These are phyloP conservation scores for Vitis labrusca DNA, from an alignment of 164 flowering plant genomes.

Conservation along the genomic window DNA sequence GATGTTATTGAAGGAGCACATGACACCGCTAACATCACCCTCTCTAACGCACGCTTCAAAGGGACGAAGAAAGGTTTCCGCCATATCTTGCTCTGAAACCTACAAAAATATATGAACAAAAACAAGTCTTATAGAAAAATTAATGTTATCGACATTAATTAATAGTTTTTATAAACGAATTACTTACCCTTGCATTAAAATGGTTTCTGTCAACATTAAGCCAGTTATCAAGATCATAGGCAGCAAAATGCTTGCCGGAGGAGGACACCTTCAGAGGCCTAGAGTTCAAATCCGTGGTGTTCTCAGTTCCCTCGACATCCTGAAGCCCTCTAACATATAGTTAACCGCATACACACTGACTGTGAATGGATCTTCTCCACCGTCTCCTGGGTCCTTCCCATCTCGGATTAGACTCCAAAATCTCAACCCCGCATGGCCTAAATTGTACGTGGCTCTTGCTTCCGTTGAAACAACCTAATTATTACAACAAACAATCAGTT, in stretches of 20 bases:
- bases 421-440: conserved; percentile 15
- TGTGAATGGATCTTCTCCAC: conserved; percentile 22
- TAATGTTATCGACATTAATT: too few relatives aligned
- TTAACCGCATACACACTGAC: conserved; percentile 11
- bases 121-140: too few relatives aligned
- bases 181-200: conserved; percentile 17
- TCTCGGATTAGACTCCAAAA: conserved; percentile 1
- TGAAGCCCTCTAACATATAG: conserved; percentile 27
- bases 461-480: conserved; percentile 19
- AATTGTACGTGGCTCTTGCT: conserved; percentile 22
- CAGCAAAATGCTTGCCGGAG: conserved; percentile 26
- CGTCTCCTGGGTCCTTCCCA: conserved; percentile 21
- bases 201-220: conserved; percentile 4
- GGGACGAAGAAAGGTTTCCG: background rate
- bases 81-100: conserved; percentile 5
- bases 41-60: conserved; percentile 6
- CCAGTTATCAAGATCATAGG: conserved; percentile 30
- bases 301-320: conserved; percentile 13
- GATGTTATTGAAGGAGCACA: conserved; percentile 10
- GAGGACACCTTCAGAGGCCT: conserved; percentile 23
- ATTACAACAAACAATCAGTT: too few relatives aligned
- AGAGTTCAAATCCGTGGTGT: background rate
- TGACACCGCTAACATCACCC: conserved; percentile 4
- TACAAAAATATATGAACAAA: background rate
- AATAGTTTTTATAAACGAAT: too few relatives aligned